These are phyloP conservation scores for Stromatinia cepivora DNA, from an alignment of 2,329 filamentous ascomycete genomes.

Conservation along the genomic window DNA sequence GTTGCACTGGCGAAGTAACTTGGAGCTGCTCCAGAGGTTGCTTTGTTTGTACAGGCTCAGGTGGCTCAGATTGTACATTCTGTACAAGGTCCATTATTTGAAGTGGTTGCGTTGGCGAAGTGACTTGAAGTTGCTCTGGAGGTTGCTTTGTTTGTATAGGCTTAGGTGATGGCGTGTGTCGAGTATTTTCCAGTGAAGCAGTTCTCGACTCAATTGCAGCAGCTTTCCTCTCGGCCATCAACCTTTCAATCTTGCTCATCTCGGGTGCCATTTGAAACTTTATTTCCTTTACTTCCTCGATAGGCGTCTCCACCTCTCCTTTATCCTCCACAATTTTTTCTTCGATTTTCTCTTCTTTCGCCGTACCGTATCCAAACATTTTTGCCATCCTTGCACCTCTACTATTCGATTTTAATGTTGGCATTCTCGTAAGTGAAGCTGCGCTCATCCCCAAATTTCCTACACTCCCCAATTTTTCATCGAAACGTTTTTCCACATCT, in stretches of 20 bases:
- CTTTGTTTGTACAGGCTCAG: not conserved
- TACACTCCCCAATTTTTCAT: conserved; percentile 16
- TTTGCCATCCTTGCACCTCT: conserved; percentile 32
- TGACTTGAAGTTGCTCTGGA: not conserved
- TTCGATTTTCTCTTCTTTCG: conserved; percentile 14
- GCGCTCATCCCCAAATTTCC: conserved; percentile 17
- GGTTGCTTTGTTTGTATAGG: not conserved
- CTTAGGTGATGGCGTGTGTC: not conserved
- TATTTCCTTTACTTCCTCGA: conserved; percentile 6
- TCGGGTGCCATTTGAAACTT: not conserved
- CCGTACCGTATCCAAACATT: conserved; percentile 30
- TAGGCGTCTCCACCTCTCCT: not conserved
- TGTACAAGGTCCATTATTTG: not conserved
- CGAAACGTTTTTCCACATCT: conserved; percentile 11
- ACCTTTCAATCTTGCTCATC: conserved; percentile 17
- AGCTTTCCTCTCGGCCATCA: conserved; percentile 18
- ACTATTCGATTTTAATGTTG: conserved; percentile 21
- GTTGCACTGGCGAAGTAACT: not conserved
- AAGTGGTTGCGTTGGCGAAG: not conserved
- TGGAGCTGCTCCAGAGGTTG: not conserved
- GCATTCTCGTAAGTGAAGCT: conserved; percentile 8
- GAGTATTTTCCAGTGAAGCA: conserved; percentile 1
- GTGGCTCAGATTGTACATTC: not conserved
- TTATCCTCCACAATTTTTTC: not conserved
- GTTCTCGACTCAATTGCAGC: conserved; percentile 1